Base-by-base conservation (phyloP, 345 rosid species). In the Sapria himalayana region DNA sequence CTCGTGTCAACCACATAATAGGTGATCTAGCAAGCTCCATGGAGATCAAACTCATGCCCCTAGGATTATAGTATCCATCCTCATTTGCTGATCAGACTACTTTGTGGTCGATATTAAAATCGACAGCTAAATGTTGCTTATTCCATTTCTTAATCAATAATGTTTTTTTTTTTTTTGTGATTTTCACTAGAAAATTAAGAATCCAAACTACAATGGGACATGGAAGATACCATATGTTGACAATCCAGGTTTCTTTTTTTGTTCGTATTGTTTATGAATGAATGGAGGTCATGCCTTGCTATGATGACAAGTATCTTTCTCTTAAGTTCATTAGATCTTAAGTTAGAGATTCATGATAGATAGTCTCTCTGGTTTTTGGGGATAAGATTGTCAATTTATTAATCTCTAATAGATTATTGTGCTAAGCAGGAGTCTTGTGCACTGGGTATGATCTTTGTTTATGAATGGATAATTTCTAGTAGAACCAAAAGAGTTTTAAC, bases 171-270 rank as follows among this genome's bases (percentile, higher is more conserved):
- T 19, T 17, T 37, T 36, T 33, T 15, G 1, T 34, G 25, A 34
- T 25, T n/a, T 12, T n/a, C 20, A 41, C 10, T 45, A 86, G 98
- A 86, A 56, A 69, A 64, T 82, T 64, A 86, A 82, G 73, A 86
- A 86, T 44, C 98, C 93, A 3, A 82, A 70, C 58, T 76, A 76
- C 54, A 82, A 81, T 51, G 98, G 94, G 22, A 86, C 72, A 52
- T 86, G 98, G 98, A 86, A 58, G 71, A 65, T 46, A 56, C 93
- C 82, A 23, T 86, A 80, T 74, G 71, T 78, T 34, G 82, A 86
- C 64, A 86, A 86, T 55, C 96, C 96, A 52, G 97, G 92, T 70
- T 64, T 15, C 39, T 43, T 33, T 45, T 37, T 23, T 11, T 11
- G 3, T 19, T 3, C 32, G 18, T 23, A 13, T 43, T 9, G 4